These are phyloP conservation scores for Bryum argenteum DNA, from an alignment of 225 moss, liverwort and hornwort genomes.

Conservation along the genomic window DNA sequence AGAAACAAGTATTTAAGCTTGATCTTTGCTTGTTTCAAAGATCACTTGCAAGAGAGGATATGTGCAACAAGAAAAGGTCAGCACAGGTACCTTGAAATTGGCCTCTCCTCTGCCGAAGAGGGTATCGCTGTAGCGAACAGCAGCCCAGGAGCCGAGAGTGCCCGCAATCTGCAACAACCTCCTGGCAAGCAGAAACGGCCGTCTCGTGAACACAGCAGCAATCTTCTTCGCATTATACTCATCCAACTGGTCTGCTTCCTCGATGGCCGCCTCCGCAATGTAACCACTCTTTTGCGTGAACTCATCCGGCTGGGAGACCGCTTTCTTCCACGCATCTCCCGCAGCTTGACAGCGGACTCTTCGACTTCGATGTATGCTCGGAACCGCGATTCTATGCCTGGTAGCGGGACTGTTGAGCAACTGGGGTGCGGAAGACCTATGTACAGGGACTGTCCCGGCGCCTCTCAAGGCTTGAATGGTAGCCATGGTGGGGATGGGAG, in stretches of 20 bases:
- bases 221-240: conserved; percentile 75
- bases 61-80: not conserved
- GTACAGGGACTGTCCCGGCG: too few relatives aligned
- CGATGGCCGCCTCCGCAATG: conserved; percentile 71
- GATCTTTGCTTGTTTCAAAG: not conserved
- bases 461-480: not conserved
- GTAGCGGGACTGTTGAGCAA: not conserved
- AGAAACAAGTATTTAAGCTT: not conserved
- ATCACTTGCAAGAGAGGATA: conserved; percentile 24
- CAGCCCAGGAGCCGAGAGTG: conserved; percentile 87
- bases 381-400: conserved; percentile 10
- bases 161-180: conserved; percentile 68
- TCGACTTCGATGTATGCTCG: conserved; percentile 12
- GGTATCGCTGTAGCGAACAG: conserved; percentile 65
- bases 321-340: conserved; percentile 36
- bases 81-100: conserved; percentile 65
- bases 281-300: conserved; percentile 85
- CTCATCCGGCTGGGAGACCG: conserved; percentile 53
- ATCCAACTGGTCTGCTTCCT: conserved; percentile 71
- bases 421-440: not conserved
- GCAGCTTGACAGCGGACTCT: conserved; percentile 30
- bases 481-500: not conserved
- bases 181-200: conserved; percentile 70
- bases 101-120: conserved; percentile 59
- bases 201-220: conserved; percentile 56